Conservation (phyloP, 2,329 filamentous ascomycete species). For the Xylariales sp. region DNA sequence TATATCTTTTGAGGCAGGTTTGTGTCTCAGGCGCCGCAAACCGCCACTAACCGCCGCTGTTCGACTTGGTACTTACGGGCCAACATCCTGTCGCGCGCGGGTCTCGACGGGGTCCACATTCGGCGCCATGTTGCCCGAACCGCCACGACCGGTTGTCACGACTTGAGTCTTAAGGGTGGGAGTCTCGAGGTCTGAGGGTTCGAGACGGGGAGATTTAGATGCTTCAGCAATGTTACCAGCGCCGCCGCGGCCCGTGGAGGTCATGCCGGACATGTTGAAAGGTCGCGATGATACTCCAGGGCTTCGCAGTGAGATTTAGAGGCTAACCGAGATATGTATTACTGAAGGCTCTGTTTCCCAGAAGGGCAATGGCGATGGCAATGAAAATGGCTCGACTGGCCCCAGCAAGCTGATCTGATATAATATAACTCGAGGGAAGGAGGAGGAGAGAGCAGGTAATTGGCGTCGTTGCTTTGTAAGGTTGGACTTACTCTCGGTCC, state of each 20-base stretch:
- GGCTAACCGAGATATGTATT: slow-evolving; percentile 2
- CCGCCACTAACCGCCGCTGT: not conserved
- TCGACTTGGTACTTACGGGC: slow-evolving; percentile 63
- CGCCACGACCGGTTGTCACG: slow-evolving; percentile 90
- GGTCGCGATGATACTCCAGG: not conserved
- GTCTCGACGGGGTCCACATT: slow-evolving; percentile 79
- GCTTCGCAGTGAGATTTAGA: not conserved
- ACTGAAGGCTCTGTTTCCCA: not conserved
- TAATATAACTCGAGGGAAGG: not conserved
- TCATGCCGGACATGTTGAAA: slow-evolving; percentile 54
- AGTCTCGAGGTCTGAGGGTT: slow-evolving; percentile 77
- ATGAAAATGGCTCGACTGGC: not conserved
- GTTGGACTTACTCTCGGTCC: not conserved
- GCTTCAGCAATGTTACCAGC: slow-evolving; percentile 77
- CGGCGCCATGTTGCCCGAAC: slow-evolving; percentile 85
- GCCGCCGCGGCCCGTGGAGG: slow-evolving; percentile 81
- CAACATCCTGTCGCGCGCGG: slow-evolving; percentile 84
- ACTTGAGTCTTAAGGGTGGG: slow-evolving; percentile 85
- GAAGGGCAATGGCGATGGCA: not conserved
- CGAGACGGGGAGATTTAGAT: slow-evolving; percentile 59
- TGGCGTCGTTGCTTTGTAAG: not conserved
- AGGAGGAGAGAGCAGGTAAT: not conserved
- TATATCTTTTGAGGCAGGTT: not conserved
- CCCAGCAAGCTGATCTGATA: slow-evolving; percentile 1
- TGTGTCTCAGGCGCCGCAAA: not conserved